Evolutionary conservation across 805 yeast genomes (phyloP), one percentile per base, ranked within the genome.

Genomic region (Ogataea henricii): DNA sequence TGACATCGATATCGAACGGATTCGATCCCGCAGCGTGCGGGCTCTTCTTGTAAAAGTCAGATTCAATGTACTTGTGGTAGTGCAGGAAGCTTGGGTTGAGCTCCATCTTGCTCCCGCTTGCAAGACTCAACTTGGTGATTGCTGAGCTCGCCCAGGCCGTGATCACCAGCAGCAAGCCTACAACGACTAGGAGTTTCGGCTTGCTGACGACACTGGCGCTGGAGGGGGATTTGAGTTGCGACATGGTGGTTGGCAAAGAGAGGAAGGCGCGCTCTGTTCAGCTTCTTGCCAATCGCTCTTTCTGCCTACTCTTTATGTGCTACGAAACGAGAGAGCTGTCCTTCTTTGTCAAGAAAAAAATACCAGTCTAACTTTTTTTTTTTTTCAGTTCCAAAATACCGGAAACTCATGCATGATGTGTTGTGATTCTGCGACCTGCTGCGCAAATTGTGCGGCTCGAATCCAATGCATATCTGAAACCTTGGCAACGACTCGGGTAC

Each of bases 21-120:
- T 67, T 68, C 43, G 72, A 59, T 13, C 53, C 60, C 8, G 8
- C 36, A 5, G 43, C 42, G 2, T 27, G 63, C 65, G 60, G 71
- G 67, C 57, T 67, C 66, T 8, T 66, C 73, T 9, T 60, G 71
- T 20, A 75, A 65, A 53, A 32, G 58, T 39, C 57, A 64, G 53
- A 67, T 62, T 56, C 41, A 39, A 14, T 49, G 63, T 42, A 51
- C 40, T 45, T 34, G 32, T 45, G 46, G 21, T 36, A 33, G 34
- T 47, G 48, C n/a, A 52, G 35, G 27, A 32, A 17, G 6, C 41
- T 42, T 21, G 26, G 23, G 14, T 49, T 40, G 13, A 52, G 18
- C 20, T 48, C 47, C 4, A 27, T 35, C 8, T 42, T 37, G 7
- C 3, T 26, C 3, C n/a, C 18, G 6, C 14, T 14, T 6, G 36